Evolutionary conservation across 768 basidiomycete species (phyloP), one percentile per base, ranked within the genome.

Genomic region (Lactifluus pinguis): DNA sequence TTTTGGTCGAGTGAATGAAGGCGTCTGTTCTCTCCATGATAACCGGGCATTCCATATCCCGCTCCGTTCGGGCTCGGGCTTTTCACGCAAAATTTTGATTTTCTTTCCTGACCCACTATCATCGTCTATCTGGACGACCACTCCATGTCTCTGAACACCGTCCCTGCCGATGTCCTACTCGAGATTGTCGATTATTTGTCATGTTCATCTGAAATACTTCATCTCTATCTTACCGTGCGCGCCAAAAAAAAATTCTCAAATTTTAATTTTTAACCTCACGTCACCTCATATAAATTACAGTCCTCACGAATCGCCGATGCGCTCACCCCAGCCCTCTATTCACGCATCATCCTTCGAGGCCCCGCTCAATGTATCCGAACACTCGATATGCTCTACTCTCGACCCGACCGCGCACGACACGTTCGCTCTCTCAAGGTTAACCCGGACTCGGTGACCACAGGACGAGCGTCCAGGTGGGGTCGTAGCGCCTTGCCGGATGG

Each of bases 111-210:
- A 25, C 25, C 25, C 25, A 25, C 25, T 25, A 25, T 25, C 25
- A 25, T 25, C 25, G 25, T 25, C 25, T 25, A 1, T 25, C n/a
- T n/a, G n/a, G 32, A 34, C 30, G 32, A 50, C 30, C 3, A 39
- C 8, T 21, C 29, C 13, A 57, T 47, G 53, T 49, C 59, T 21
- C 53, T 66, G 57, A 54, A 52, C 39, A 41, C 42, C 15, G 59
- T 76, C 14, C 87, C 87, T 0, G 76, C 76, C 36, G 88, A 90
- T 70, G 69, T 89, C 49, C 75, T 89, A 47, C 79, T 87, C 48
- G 86, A 89, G 69, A 79, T 89, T 53, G 81, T 85, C 0, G 69
- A 70, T 29, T 77, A 78, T 67, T 71, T 89, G 47, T 74, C 80
- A 41, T 77, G 74, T 38, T 79, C 76, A 49, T 68, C 74, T 4